Evolutionary conservation across 2,329 filamentous ascomycete genomes (phyloP).

Genomic region (Pseudohalonectria lignicola): DNA sequence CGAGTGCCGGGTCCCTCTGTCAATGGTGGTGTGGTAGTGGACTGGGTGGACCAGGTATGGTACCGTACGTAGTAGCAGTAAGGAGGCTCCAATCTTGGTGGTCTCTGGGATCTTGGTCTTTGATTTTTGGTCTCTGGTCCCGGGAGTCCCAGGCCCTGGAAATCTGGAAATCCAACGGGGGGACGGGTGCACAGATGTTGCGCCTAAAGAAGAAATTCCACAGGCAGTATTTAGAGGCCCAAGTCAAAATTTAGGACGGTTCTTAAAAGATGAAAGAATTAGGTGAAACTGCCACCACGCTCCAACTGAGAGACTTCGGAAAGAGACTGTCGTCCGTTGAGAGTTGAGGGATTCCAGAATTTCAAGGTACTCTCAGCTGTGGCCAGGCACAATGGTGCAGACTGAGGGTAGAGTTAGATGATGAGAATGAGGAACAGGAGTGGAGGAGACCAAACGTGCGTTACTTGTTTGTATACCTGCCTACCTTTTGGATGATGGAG

Average conservation of each 20-base stretch:
- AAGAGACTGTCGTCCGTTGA: not conserved
- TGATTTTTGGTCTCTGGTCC: too few species aligned
- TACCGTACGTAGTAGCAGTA: not conserved
- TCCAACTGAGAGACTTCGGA: not conserved
- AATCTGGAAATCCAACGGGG: slow-evolving; percentile 3
- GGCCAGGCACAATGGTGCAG: too few species aligned
- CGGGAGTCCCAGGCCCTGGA: too few species aligned
- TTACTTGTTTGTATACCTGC: not conserved
- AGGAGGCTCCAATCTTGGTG: too few species aligned
- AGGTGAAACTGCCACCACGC: slow-evolving; percentile 2
- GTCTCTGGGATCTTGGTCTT: too few species aligned
- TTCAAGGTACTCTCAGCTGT: slow-evolving; percentile 2
- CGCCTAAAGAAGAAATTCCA: not conserved
- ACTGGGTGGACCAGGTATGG: too few species aligned
- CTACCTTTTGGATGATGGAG: too few species aligned
- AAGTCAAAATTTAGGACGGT: slow-evolving; percentile 3
- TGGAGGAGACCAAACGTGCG: not conserved
- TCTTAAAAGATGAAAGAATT: slow-evolving; percentile 1
- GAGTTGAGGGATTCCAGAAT: not conserved
- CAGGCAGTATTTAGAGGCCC: not conserved
- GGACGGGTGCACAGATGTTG: slow-evolving; percentile 3
- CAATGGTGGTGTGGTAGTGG: not conserved
- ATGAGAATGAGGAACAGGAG: not conserved
- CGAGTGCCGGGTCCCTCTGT: slow-evolving; percentile 4
- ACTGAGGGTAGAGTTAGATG: not conserved